Base-by-base conservation (phyloP, 441 rosid genomes). In the Brassica hybrid region DNA sequence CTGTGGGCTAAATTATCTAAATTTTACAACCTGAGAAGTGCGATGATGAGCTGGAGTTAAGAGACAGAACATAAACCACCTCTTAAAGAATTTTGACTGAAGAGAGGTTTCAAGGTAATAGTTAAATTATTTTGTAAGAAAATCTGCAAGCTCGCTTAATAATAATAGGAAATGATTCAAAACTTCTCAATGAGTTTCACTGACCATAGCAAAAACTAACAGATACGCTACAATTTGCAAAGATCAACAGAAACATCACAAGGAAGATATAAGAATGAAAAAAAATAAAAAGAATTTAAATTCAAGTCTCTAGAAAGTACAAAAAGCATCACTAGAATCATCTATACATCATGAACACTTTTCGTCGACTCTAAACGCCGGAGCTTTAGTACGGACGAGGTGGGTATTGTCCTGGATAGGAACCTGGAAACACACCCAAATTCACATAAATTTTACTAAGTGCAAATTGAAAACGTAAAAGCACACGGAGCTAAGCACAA, bases 351-450 rank as follows among this genome's bases (percentile, higher is more conserved):
- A 45, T 12, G 18, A 62, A 43, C 34, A 63, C 25, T 58, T 30
- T 17, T n/a, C 8, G 12, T 56, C 32, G 23, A 21, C 23, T 19
- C 72, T 58, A 69, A 70, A 59, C 57, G 41, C 65, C 13, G 27
- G 74, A 11, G 54, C 65, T 66, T 82, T 75, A 88, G 86, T 92
- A 88, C 0, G 84, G 93, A 36, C 84, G 92, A 1, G 90, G 92
- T 41, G 93, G 97, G 82, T 86, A 88, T 17, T 70, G 70, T 65
- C 93, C 89, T 7, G 90, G 88, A 62, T 75, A 90, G 62, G 83
- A 89, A 83, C 86, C 93, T 86, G 32, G 32, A 27, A 27, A 27
- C 32, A 27, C 32, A 27, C 32, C 32, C 32, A 27, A 27, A 27
- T 27, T 27, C 32, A 27, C 32, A 27, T 27, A 27, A 5, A 27